A percentile compares a stretch with the other conserved stretches of the same genome.
phyloP scores from a whole-genome alignment of 805 yeast genomes.

The Starmerella floricola region DNA sequence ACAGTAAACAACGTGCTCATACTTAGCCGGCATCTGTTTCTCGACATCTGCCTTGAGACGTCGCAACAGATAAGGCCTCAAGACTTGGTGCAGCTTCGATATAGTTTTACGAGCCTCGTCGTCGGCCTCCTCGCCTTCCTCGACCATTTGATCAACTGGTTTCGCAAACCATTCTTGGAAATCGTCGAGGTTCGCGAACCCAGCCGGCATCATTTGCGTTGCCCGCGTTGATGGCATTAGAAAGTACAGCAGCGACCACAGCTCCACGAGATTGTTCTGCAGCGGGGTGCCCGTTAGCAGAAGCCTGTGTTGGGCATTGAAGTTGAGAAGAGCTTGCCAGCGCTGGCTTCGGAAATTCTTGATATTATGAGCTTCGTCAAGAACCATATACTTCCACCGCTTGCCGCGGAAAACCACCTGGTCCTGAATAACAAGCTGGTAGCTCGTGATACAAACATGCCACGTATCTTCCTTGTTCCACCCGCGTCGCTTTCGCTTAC shows the following conservation, averaged over 20 bases:
- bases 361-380: slow-evolving; percentile 97
- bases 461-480: slow-evolving; percentile 96
- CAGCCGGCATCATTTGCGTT: slow-evolving; percentile 58
- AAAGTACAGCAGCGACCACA: slow-evolving; percentile 91
- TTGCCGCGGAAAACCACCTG: slow-evolving; percentile 86
- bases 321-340: slow-evolving; percentile 91
- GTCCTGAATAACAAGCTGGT: slow-evolving; percentile 95
- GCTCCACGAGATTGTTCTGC: slow-evolving; percentile 86
- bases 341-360: slow-evolving; percentile 92
- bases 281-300: slow-evolving; percentile 93
- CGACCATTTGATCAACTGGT: slow-evolving; percentile 87
- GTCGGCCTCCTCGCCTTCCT: slow-evolving; percentile 52
- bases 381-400: slow-evolving; percentile 90
- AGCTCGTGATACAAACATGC: slow-evolving; percentile 94
- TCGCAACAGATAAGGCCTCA: slow-evolving; percentile 83
- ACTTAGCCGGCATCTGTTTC: slow-evolving; percentile 96
- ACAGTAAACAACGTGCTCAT: slow-evolving; percentile 90
- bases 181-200: slow-evolving; percentile 90
- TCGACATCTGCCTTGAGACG: slow-evolving; percentile 94
- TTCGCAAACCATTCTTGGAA: slow-evolving; percentile 98
- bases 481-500: slow-evolving; percentile 90
- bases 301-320: slow-evolving; percentile 79
- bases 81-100: slow-evolving; percentile 76
- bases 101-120: slow-evolving; percentile 77
- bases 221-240: slow-evolving; percentile 84